Conservation (phyloP, 116 monocot genomes). For the Trichopus zeylanicus region DNA sequence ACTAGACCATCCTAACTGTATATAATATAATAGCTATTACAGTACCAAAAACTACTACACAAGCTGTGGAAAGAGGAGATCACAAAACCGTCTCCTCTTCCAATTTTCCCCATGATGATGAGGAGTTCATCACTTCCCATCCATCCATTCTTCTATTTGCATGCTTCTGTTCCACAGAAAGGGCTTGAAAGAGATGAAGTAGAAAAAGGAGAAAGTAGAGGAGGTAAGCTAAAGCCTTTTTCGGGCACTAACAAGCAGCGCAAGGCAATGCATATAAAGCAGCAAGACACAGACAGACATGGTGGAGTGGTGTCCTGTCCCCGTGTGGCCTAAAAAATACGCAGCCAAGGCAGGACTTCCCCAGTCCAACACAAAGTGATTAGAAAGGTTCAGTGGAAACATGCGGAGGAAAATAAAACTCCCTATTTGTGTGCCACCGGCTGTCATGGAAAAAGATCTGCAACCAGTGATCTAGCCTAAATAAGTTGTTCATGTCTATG, state of each 20-base stretch:
- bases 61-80: conserved; percentile 12
- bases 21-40: too few species aligned
- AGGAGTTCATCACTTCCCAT: neutral
- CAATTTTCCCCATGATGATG: neutral
- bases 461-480: too few species aligned
- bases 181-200: neutral
- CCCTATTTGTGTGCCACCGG: too few species aligned
- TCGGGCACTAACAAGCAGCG: neutral
- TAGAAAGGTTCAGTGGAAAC: neutral
- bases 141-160: neutral
- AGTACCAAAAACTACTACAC: too few species aligned
- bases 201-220: neutral
- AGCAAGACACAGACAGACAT: neutral
- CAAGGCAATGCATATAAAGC: neutral
- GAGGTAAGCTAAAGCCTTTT: too few species aligned
- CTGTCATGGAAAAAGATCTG: too few species aligned
- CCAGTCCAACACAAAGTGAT: neutral
- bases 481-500: too few species aligned
- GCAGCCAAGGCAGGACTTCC: conserved; percentile 15
- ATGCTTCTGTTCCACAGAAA: too few species aligned
- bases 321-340: conserved; percentile 19
- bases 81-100: conserved; percentile 33
- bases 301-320: neutral
- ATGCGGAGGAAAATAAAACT: too few species aligned
- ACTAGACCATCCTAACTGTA: too few species aligned